Evolutionary conservation across 495 filamentous ascomycete species (phyloP).

Genomic region (Sordaria brevicollis): DNA sequence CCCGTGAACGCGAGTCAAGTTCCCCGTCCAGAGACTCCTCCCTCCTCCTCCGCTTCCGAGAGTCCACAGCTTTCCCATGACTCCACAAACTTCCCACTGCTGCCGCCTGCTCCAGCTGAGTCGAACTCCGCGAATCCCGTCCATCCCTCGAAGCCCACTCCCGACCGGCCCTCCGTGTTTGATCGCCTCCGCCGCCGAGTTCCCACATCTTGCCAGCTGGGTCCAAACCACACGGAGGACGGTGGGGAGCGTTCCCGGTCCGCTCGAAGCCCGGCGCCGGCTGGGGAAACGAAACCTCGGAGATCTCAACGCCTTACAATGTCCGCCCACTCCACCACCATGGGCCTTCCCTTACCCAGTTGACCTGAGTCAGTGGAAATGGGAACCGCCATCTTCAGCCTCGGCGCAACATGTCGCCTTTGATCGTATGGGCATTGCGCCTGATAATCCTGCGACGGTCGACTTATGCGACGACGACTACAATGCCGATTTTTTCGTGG

Average conservation of each 20-base stretch:
- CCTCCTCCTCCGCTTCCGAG: not conserved
- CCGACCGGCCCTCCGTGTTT: not conserved
- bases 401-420: not conserved
- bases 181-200: not conserved
- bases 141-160: not conserved
- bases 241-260: slow-evolving; percentile 29
- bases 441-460: not conserved
- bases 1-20: not conserved
- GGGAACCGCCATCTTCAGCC: slow-evolving; percentile 31
- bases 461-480: not conserved
- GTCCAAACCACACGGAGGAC: slow-evolving; percentile 12
- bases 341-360: slow-evolving; percentile 30
- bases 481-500: not conserved
- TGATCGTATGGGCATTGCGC: not conserved
- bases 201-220: not conserved
- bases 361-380: slow-evolving; percentile 37
- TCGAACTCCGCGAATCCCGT: not conserved
- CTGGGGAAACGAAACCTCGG: slow-evolving; percentile 42
- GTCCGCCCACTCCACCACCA: slow-evolving; percentile 23
- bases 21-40: not conserved
- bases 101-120: slow-evolving; percentile 27
- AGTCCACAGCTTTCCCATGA: slow-evolving; percentile 19
- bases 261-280: slow-evolving; percentile 42
- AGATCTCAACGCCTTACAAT: slow-evolving; percentile 26
- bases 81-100: slow-evolving; percentile 28